Base-by-base conservation (phyloP, 1,284 basidiomycete genomes). In the Heliocybe sulcata region DNA sequence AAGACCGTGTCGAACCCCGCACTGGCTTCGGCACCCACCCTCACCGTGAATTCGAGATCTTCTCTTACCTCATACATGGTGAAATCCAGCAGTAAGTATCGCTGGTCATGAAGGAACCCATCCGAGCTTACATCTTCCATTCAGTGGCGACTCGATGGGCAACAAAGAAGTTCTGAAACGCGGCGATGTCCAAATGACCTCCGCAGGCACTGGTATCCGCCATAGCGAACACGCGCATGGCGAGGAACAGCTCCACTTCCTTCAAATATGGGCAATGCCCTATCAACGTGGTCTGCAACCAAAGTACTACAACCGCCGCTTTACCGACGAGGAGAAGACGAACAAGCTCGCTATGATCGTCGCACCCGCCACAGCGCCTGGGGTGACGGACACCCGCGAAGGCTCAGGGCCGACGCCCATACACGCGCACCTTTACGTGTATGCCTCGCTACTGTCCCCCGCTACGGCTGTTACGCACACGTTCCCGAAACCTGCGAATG, bases 41-140 rank as follows among this genome's bases (percentile, higher is more conserved):
- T 9, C 95, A 98, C 67, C 76, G 82, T 31, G 88, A 91, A 65
- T 91, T 92, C 62, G 93, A 98, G 66, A 98, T 98, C 61, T 97
- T 95, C 73, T 88, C 85, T 1, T 95, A 97, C 61, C 72, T 94
- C 51, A 81, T 94, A 29, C 65, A 70, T n/a, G 92, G 92, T 2
- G 76, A 86, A 62, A 75, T 94, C 25, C 84, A 90, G 62, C 89
- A 94, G 89, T 90, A 66, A 56, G 74, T 68, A 19, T 45, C n/a
- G n/a, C n/a, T n/a, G n/a, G n/a, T n/a, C n/a, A n/a, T n/a, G n/a
- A n/a, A n/a, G n/a, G 20, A 14, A 26, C 51, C 55, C 22, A 16
- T 26, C 57, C 3, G 55, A 42, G 49, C 57, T 22, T 54, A 57
- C 52, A 45, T 57, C 26, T 35, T 55, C n/a, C 47, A 45, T 57